Evolutionary conservation across 768 basidiomycete species (phyloP).

Genomic region (Termitomyces sp.): DNA sequence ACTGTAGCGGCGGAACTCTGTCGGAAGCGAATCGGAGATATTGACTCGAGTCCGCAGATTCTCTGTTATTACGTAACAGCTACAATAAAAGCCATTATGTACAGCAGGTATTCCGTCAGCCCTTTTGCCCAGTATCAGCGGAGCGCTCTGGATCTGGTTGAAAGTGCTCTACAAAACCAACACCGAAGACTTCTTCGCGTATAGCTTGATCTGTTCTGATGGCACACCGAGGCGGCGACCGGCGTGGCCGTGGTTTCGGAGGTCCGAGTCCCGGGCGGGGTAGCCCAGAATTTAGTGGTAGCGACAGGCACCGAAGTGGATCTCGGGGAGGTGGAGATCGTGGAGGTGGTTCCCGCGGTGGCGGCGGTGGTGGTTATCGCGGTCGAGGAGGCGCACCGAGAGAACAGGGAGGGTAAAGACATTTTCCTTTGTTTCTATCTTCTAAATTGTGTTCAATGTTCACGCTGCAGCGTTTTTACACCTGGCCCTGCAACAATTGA

Average conservation of each 20-base stretch:
- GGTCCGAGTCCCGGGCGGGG: constrained; percentile 27
- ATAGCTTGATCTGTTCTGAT: not conserved
- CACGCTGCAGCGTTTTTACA: constrained; percentile 35
- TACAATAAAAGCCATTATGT: not conserved
- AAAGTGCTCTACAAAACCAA: constrained; percentile 12
- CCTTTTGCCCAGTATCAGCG: constrained; percentile 13
- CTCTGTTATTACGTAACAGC: not conserved
- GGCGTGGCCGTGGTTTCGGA: constrained; percentile 32
- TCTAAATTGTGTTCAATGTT: not conserved
- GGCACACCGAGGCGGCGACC: constrained; percentile 21
- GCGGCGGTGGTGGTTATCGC: constrained; percentile 13
- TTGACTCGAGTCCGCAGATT: no score
- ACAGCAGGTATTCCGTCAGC: not conserved
- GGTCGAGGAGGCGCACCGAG: constrained; percentile 25
- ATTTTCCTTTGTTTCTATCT: not conserved
- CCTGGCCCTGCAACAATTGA: constrained; percentile 38
- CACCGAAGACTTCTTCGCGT: not conserved
- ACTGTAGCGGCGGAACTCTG: not conserved
- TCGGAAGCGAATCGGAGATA: not conserved
- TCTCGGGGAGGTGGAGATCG: constrained; percentile 6
- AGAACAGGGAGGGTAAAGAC: constrained; percentile 35
- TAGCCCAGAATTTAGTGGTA: constrained; percentile 21
- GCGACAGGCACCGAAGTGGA: constrained; percentile 25
- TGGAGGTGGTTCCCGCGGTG: constrained; percentile 14
- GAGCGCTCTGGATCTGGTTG: constrained; percentile 7